Evolutionary conservation across 371 early-diverging fungal species (phyloP).

Genomic region (Lichtheimia ramosa): DNA sequence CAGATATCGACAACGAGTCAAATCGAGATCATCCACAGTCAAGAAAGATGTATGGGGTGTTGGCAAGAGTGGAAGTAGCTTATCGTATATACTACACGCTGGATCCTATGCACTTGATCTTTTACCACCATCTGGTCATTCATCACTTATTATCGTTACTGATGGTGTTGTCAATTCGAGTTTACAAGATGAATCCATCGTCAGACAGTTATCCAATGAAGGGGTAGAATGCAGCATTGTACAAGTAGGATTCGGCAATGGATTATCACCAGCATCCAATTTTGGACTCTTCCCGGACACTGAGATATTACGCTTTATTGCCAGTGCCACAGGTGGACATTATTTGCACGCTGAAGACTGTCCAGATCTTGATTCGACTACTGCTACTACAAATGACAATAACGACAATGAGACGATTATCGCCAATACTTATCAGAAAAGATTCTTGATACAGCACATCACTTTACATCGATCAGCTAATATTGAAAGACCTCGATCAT

Average conservation of each 20-base stretch:
- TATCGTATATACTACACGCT: conserved; percentile 66
- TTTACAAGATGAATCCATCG: conserved; percentile 49
- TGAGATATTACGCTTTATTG: conserved; percentile 80
- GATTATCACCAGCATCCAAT: conserved; percentile 41
- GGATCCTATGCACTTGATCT: conserved; percentile 69
- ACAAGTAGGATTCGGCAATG: conserved; percentile 73
- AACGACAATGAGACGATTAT: background rate
- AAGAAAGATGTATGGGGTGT: conserved; percentile 62
- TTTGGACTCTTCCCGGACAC: conserved; percentile 90
- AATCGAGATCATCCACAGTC: background rate
- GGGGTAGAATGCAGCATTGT: conserved; percentile 75
- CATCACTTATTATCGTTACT: conserved; percentile 73
- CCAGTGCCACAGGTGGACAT: conserved; percentile 75
- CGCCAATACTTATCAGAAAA: too few species aligned
- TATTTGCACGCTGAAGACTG: conserved; percentile 80
- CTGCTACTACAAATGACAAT: background rate
- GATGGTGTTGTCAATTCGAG: conserved; percentile 84
- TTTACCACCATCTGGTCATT: conserved; percentile 65
- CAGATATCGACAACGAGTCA: conserved; percentile 1
- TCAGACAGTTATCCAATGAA: conserved; percentile 44
- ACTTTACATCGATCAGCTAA: too few species aligned
- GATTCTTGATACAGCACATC: too few species aligned
- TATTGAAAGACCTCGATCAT: too few species aligned
- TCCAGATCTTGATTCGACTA: conserved; percentile 9
- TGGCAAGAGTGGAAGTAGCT: conserved; percentile 56